Base-by-base conservation (phyloP, 179 eudicot species). In the Heliamphora pulchella region DNA sequence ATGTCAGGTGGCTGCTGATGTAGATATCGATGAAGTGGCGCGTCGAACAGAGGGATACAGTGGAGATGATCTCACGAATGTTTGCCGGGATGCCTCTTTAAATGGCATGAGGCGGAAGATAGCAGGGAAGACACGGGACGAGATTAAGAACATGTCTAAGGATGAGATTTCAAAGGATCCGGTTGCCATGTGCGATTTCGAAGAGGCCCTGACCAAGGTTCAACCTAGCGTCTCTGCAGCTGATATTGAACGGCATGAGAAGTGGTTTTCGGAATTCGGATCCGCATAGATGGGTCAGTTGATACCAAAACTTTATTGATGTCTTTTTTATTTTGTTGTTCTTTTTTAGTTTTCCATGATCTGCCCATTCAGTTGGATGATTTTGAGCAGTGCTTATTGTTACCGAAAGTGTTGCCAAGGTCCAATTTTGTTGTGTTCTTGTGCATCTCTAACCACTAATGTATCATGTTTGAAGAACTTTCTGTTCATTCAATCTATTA, bases 61-160 rank as follows among this genome's bases (percentile, higher is more conserved):
- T 87, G 99, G 99, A 84, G 99, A 96, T 11, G 99, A 96, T 86
- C 87, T 96, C 43, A 96, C 99, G 59, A 96, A 93, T 58, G 97
- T 96, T 50, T 96, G 97, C 74, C 86, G 99, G 50, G 99, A 96
- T 65, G 99, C 99, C 62, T 96, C 99, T 47, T 80, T 96, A 71
- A 96, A 96, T 84, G 99, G 99, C 20, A 96, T 96, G 99, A 88
- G 99, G 80, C 94, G 97, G 71, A 94, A 90, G 77, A 96, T 96
- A 77, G 98, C 99, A 15, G 98, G 99, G 48, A 96, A 96, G 81
- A 92, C 97, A 5, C 90, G 98, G 4, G 98, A 95, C 22, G 98
- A 94, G 87, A 96, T 96, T 2, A 96, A 94, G 86, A 94, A 86
- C 94, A 92, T 96, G 99, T 76, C 99, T 20, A 94, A 96, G 86